These are phyloP conservation scores for Pichia rugopelliculosa DNA, from an alignment of 805 yeast genomes.

Conservation along the genomic window DNA sequence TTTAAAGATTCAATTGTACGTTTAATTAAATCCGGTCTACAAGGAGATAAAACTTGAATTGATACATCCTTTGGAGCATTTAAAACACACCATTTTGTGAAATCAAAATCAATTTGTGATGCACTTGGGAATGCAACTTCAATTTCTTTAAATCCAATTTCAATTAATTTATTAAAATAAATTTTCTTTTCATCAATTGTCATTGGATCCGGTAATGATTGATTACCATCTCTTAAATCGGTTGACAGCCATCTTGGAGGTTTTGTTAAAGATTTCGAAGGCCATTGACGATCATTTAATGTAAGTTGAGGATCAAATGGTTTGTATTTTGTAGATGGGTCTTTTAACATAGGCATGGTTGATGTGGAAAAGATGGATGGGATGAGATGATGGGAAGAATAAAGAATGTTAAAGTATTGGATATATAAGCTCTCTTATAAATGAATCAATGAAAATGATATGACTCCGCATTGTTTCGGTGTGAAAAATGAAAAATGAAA, in stretches of 20 bases:
- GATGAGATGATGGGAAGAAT: not conserved
- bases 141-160: slow-evolving; percentile 73
- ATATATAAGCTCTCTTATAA: too few species aligned
- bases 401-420: too few species aligned
- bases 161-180: slow-evolving; percentile 60
- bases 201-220: slow-evolving; percentile 83
- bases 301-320: slow-evolving; percentile 44
- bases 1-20: slow-evolving; percentile 65
- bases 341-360: slow-evolving; percentile 36
- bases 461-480: too few species aligned
- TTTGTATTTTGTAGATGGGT: slow-evolving; percentile 58
- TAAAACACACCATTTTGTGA: slow-evolving; percentile 67
- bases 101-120: slow-evolving; percentile 72
- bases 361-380: not conserved
- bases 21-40: slow-evolving; percentile 64
- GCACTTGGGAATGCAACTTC: slow-evolving; percentile 82
- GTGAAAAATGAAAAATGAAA: too few species aligned
- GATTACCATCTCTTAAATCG: slow-evolving; percentile 79
- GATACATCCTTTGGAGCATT: slow-evolving; percentile 70
- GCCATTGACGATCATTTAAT: slow-evolving; percentile 67
- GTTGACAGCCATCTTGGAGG: slow-evolving; percentile 82
- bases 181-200: slow-evolving; percentile 67
- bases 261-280: slow-evolving; percentile 44
- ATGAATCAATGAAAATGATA: too few species aligned
- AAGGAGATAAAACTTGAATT: slow-evolving; percentile 70